Percentiles rank a stretch among this genome's conserved stretches.
These are phyloP conservation scores for Pyrenochaeta sp. DNA, from an alignment of 2,329 filamentous ascomycete species.

Conservation along the genomic window DNA sequence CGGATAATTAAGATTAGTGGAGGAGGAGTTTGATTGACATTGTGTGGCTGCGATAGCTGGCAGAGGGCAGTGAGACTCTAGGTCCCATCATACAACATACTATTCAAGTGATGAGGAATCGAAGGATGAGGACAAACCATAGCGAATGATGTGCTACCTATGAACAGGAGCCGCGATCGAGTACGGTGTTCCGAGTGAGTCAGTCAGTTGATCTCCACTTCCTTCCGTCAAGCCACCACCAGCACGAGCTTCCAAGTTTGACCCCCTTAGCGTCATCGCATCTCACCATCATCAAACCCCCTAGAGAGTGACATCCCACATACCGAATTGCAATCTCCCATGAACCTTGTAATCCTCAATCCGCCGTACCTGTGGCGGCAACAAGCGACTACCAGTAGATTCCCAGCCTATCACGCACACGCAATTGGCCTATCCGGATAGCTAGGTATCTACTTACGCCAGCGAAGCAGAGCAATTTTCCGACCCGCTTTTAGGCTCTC, in stretches of 20 bases:
- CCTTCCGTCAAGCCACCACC: slow-evolving; percentile 7
- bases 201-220: background rate
- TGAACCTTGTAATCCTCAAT: no score
- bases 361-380: no score
- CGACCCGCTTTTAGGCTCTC: slow-evolving; percentile 9
- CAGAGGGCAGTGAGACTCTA: no score
- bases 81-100: no score
- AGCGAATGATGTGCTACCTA: background rate
- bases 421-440: background rate
- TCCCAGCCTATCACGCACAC: no score
- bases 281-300: no score
- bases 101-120: no score
- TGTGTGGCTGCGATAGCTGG: background rate
- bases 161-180: background rate
- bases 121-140: no score
- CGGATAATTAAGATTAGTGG: background rate
- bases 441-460: background rate
- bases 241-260: slow-evolving; percentile 4
- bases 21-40: background rate
- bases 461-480: slow-evolving; percentile 4
- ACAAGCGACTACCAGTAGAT: no score
- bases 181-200: background rate
- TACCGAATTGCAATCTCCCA: no score
- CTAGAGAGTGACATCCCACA: no score
- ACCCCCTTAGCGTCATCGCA: no score